phyloP scores from a whole-genome alignment of 2,329 filamentous ascomycete species.

The Apiospora aurea region DNA sequence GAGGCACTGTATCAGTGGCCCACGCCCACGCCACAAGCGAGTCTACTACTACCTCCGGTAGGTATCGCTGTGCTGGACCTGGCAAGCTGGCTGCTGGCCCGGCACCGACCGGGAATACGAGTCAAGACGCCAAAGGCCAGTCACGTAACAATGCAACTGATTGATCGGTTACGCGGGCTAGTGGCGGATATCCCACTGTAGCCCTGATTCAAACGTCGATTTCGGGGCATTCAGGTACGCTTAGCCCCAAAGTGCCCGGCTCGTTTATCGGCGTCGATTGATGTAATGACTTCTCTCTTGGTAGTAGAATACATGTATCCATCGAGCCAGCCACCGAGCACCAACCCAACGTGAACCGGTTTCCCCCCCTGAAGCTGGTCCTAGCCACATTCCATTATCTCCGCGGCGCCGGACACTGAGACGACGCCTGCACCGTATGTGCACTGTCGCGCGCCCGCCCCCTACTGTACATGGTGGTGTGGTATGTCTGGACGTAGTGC shows the following conservation, averaged over 20 bases:
- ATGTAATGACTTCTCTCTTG: constrained; percentile 13
- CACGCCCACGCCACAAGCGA: neutral
- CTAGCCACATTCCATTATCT: constrained; percentile 1
- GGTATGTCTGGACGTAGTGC: neutral
- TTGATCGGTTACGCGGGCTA: constrained; percentile 19
- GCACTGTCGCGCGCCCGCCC: neutral
- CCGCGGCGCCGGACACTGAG: neutral
- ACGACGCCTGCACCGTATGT: constrained; percentile 8
- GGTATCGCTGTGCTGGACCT: neutral
- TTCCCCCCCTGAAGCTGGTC: neutral
- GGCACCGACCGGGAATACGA: neutral
- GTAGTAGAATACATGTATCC: constrained; percentile 3
- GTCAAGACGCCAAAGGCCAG: constrained; percentile 5
- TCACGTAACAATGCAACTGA: constrained; percentile 5
- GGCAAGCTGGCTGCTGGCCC: neutral
- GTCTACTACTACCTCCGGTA: neutral
- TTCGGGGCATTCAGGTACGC: constrained; percentile 7
- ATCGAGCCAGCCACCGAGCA: neutral
- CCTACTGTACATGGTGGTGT: neutral
- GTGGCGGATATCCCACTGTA: constrained; percentile 9
- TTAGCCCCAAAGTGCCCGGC: neutral
- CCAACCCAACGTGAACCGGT: neutral
- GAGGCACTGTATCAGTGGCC: neutral
- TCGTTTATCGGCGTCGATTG: neutral
- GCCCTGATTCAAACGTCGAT: constrained; percentile 14